These are phyloP conservation scores for Vararia minispora DNA, from an alignment of 768 basidiomycete genomes.

Conservation along the genomic window DNA sequence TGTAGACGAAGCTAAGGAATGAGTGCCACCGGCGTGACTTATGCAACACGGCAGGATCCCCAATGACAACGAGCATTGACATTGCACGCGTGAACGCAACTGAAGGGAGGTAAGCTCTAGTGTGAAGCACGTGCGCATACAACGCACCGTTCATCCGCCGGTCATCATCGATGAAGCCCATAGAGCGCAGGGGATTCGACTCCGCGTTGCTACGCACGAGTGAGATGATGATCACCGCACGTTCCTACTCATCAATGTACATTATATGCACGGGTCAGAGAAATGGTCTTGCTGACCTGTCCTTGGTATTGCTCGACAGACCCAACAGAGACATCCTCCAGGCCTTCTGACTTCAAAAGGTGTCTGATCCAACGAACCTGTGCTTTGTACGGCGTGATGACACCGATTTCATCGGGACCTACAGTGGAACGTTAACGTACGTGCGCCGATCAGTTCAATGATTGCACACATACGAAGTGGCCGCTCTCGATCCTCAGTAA, in stretches of 20 bases:
- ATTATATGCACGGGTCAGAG: not conserved
- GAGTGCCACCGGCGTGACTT: conserved; percentile 49
- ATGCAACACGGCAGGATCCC: conserved; percentile 45
- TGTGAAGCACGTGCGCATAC: not conserved
- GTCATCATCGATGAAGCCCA: conserved; percentile 26
- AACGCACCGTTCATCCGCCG: conserved; percentile 28
- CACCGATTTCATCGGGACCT: conserved; percentile 24
- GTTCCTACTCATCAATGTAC: conserved; percentile 18
- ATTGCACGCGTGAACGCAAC: conserved; percentile 60
- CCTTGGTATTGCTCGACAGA: conserved; percentile 33
- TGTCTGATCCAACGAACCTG: conserved; percentile 24
- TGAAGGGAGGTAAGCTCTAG: conserved; percentile 14
- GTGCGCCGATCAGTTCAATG: not conserved
- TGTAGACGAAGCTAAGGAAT: conserved; percentile 47
- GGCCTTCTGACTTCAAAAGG: conserved; percentile 11
- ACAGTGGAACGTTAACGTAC: not conserved
- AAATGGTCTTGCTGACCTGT: conserved; percentile 19
- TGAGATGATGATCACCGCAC: conserved; percentile 26
- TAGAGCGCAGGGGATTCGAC: conserved; percentile 15
- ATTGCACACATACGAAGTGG: conserved; percentile 19
- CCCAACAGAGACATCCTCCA: conserved; percentile 21
- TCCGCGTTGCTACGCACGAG: conserved; percentile 25
- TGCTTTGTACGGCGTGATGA: conserved; percentile 30
- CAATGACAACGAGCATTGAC: conserved; percentile 50
- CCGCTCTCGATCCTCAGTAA: conserved; percentile 18